Percentiles rank a stretch among this genome's conserved stretches.
Evolutionary conservation across 2,329 filamentous ascomycete species (phyloP).

Genomic region (Claviceps pusilla): DNA sequence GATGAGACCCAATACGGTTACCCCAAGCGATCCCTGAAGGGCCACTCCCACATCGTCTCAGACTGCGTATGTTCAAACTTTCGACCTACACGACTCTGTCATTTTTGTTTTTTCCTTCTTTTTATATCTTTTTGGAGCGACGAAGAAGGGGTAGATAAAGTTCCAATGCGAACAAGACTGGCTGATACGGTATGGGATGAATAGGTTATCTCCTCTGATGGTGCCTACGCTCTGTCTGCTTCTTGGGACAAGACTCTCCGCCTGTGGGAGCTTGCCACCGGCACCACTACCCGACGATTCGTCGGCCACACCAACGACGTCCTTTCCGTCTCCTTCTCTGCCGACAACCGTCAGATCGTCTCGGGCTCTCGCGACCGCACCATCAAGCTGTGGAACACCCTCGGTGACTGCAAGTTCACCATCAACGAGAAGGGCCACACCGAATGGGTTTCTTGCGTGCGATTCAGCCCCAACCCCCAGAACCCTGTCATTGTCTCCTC

Average conservation of each 20-base stretch:
- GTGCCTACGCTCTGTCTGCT: constrained; percentile 94
- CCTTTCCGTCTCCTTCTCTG: constrained; percentile 98
- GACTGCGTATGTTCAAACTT: constrained; percentile 71
- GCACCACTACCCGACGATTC: constrained; percentile 93
- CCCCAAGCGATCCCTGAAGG: constrained; percentile 96
- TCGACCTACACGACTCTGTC: background rate
- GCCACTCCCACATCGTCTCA: constrained; percentile 99
- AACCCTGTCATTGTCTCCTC: constrained; percentile 98
- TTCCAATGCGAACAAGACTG: constrained; percentile 4
- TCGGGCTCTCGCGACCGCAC: constrained; percentile 95
- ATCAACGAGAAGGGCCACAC: constrained; percentile 99
- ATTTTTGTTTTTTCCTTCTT: too few species aligned
- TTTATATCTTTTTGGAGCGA: too few species aligned
- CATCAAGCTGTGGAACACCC: constrained; percentile 99
- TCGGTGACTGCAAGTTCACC: constrained; percentile 99
- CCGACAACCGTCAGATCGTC: constrained; percentile 99
- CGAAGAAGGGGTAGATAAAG: background rate
- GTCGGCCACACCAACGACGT: constrained; percentile 99
- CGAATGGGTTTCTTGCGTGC: constrained; percentile 98
- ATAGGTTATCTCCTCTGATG: constrained; percentile 97
- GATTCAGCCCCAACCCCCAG: constrained; percentile 99
- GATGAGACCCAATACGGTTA: constrained; percentile 97
- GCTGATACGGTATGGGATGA: constrained; percentile 11
- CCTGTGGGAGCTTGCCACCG: constrained; percentile 96
- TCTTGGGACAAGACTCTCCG: constrained; percentile 99